A percentile compares a stretch with the other conserved stretches of the same genome.
These are phyloP conservation scores for Pleurostoma richardsiae DNA, from an alignment of 2,329 filamentous ascomycete species.

Conservation along the genomic window DNA sequence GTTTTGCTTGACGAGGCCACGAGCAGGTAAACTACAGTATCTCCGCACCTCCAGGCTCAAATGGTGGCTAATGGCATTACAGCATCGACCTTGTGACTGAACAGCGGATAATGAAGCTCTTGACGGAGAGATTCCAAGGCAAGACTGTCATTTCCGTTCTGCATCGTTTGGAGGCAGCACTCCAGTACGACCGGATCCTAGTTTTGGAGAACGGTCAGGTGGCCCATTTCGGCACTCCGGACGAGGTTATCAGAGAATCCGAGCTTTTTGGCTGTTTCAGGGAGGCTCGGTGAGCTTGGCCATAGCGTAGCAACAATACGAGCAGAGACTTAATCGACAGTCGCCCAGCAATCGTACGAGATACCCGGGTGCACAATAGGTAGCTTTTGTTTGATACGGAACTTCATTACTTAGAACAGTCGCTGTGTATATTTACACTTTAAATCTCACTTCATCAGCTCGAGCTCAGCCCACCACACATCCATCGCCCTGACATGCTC, in stretches of 20 bases:
- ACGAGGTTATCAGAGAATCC: not conserved
- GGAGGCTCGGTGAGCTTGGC: too few species aligned
- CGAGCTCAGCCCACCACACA: too few species aligned
- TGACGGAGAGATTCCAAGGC: not conserved
- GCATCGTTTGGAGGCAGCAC: not conserved
- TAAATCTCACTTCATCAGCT: not conserved
- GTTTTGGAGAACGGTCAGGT: not conserved
- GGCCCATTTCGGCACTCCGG: not conserved
- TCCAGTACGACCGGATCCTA: not conserved
- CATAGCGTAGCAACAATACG: too few species aligned
- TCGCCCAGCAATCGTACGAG: too few species aligned
- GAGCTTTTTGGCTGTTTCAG: not conserved
- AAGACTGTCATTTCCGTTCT: not conserved
- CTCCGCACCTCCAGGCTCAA: not conserved
- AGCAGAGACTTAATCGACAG: too few species aligned
- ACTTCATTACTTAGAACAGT: too few species aligned
- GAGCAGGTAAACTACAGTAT: conserved; percentile 1
- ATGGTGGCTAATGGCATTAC: not conserved
- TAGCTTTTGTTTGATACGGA: too few species aligned
- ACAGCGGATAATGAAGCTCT: not conserved
- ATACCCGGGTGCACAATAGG: too few species aligned
- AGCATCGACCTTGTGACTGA: not conserved
- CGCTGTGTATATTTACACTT: not conserved
- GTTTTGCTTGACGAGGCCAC: conserved; percentile 48
- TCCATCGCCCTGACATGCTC: too few species aligned